These are phyloP conservation scores for Colletotrichum sp. DNA, from an alignment of 2,329 filamentous ascomycete species.

Conservation along the genomic window DNA sequence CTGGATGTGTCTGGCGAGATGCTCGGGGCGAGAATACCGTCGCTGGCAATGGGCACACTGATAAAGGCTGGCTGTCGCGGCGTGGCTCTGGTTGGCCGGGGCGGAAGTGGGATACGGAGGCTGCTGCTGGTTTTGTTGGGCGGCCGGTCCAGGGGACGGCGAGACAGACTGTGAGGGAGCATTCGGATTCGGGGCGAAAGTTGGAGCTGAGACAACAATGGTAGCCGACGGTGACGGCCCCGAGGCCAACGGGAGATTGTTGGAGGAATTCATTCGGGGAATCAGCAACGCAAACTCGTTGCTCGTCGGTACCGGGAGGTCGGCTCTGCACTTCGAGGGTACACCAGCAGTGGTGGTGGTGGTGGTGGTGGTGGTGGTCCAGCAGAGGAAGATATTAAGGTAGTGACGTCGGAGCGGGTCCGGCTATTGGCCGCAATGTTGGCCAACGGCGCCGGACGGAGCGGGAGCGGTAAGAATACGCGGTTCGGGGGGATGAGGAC, in stretches of 20 bases:
- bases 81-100: conserved; percentile 23
- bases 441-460: conserved; percentile 11
- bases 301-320: neutral
- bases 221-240: conserved; percentile 1
- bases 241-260: neutral
- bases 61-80: conserved; percentile 38
- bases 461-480: neutral
- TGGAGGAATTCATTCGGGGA: neutral
- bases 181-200: neutral
- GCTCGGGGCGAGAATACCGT: conserved; percentile 58
- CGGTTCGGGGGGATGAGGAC: neutral
- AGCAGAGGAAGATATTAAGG: neutral
- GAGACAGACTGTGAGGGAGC: conserved; percentile 6
- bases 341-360: neutral
- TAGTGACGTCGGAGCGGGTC: conserved; percentile 18
- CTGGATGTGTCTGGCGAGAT: conserved; percentile 57
- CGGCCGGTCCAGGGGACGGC: neutral
- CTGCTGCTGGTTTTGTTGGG: neutral
- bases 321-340: neutral
- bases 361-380: neutral
- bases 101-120: neutral
- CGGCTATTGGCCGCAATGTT: conserved; percentile 8
- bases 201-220: conserved; percentile 2
- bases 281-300: neutral
- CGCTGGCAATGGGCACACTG: conserved; percentile 57